Evolutionary conservation across 140 eudicot genomes (phyloP).

Genomic region (Stevia rebaudiana): DNA sequence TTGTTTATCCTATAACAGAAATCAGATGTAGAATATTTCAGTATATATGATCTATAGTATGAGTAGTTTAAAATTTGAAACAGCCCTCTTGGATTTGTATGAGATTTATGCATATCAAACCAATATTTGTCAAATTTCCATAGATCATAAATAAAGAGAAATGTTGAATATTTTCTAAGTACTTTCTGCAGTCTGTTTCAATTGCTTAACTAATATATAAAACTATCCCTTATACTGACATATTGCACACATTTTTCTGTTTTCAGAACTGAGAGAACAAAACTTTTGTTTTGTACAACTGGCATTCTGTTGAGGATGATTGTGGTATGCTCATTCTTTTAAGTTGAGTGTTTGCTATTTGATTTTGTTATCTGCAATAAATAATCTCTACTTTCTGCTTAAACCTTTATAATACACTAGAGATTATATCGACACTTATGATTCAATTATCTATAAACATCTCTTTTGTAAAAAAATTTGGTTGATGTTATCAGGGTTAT

Average conservation of each 20-base stretch:
- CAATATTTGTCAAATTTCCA: no score
- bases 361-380: slow-evolving; percentile 3
- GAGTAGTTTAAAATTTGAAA: background rate
- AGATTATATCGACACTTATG: background rate
- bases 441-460: background rate
- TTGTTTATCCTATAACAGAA: background rate
- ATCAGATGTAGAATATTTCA: background rate
- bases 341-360: slow-evolving; percentile 1
- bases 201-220: background rate
- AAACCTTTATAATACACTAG: background rate
- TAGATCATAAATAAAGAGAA: background rate
- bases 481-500: background rate
- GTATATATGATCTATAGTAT: background rate
- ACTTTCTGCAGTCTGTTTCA: slow-evolving; percentile 2
- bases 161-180: background rate
- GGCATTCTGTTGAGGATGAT: slow-evolving; percentile 93
- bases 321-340: slow-evolving; percentile 47
- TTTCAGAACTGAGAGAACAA: slow-evolving; percentile 82
- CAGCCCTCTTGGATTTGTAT: background rate
- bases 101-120: no score
- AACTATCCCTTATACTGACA: slow-evolving; percentile 16
- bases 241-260: slow-evolving; percentile 4
- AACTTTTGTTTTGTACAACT: slow-evolving; percentile 97
- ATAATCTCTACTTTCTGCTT: background rate
- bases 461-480: background rate